These are phyloP conservation scores for Beauveria pseudobassiana DNA, from an alignment of 2,329 filamentous ascomycete genomes.

Conservation along the genomic window DNA sequence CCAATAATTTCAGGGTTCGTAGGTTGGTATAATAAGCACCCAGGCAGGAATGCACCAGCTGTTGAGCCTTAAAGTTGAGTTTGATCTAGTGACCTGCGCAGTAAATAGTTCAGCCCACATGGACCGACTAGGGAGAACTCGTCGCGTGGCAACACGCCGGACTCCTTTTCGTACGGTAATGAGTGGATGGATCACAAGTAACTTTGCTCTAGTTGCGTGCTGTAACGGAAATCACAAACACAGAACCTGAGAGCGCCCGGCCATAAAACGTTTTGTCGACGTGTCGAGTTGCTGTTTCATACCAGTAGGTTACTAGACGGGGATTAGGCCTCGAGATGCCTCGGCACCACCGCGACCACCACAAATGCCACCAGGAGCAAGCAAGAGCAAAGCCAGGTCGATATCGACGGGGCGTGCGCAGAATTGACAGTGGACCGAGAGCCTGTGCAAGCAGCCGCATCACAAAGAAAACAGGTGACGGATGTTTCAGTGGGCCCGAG, in stretches of 20 bases:
- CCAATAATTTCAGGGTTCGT: not conserved
- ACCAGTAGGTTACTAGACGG: not conserved
- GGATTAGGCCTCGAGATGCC: not conserved
- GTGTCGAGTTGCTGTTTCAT: constrained; percentile 6
- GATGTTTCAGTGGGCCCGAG: not conserved
- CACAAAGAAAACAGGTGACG: not conserved
- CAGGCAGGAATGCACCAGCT: not conserved
- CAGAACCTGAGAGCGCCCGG: not conserved
- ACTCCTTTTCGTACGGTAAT: not conserved
- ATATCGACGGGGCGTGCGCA: not conserved
- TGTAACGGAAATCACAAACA: not conserved
- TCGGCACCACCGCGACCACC: not conserved
- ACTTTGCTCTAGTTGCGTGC: not conserved
- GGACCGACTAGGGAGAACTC: not conserved
- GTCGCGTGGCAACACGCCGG: not conserved
- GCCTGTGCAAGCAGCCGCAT: not conserved
- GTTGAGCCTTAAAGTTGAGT: not conserved
- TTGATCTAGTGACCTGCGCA: constrained; percentile 1
- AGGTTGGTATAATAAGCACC: no score
- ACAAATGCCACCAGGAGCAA: not conserved
- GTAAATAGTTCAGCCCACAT: constrained; percentile 1
- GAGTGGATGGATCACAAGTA: not conserved
- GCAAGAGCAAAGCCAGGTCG: not conserved
- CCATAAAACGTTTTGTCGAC: not conserved
- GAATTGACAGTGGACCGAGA: not conserved